A percentile compares a stretch with the other conserved stretches of the same genome.
Evolutionary conservation across 306 rosid genomes (phyloP).

Genomic region (Cucurbita argyrosperma): DNA sequence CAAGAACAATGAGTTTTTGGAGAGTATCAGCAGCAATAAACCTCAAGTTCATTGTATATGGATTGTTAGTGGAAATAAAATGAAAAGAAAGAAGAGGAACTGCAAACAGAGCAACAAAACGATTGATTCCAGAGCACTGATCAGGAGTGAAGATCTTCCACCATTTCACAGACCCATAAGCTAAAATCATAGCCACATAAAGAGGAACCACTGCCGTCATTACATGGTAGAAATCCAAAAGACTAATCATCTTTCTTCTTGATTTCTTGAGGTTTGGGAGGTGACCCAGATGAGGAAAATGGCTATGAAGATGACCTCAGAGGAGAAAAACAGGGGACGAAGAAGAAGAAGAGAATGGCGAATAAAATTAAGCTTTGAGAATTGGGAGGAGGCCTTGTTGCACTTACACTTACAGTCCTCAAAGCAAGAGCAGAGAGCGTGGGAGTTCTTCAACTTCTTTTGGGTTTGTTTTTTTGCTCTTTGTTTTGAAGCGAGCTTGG

Average conservation of each 20-base stretch:
- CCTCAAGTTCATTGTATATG: constrained; percentile 62
- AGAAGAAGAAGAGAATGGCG: constrained; percentile 5
- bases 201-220: constrained; percentile 94
- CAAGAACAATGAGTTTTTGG: constrained; percentile 57
- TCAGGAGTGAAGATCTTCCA: constrained; percentile 90
- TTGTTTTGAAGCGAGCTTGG: neutral
- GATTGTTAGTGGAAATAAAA: constrained; percentile 70
- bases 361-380: constrained; percentile 1
- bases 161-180: constrained; percentile 92
- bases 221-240: constrained; percentile 70
- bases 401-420: constrained; percentile 5
- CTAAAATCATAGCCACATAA: constrained; percentile 78
- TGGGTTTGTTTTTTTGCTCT: neutral
- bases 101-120: constrained; percentile 80
- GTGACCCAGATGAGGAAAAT: constrained; percentile 2
- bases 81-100: constrained; percentile 85
- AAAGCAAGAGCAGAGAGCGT: constrained; percentile 1
- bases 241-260: constrained; percentile 38
- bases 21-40: constrained; percentile 84
- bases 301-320: neutral
- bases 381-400: constrained; percentile 6
- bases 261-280: neutral
- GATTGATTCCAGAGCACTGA: constrained; percentile 85
- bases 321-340: neutral
- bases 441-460: constrained; percentile 3